A percentile compares a stretch with the other conserved stretches of the same genome.
Evolutionary conservation across 768 basidiomycete species (phyloP).

Genomic region (Heimioporus sp.): DNA sequence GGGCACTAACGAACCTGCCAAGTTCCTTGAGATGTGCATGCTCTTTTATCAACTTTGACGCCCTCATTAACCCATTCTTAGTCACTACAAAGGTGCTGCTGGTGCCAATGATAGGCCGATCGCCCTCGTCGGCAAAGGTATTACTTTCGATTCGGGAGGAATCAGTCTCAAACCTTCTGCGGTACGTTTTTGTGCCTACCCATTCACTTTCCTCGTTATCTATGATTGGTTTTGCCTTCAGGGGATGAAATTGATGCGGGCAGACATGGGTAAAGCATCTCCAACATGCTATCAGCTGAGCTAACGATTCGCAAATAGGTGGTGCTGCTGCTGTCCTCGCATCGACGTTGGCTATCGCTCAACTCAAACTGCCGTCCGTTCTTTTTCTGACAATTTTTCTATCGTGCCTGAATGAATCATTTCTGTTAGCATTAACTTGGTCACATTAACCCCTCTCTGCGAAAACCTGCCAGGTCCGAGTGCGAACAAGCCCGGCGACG

Average conservation of each 20-base stretch:
- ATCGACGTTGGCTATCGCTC: slow-evolving; percentile 74
- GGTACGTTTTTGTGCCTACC: slow-evolving; percentile 37
- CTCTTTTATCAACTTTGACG: background rate
- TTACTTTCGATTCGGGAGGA: slow-evolving; percentile 88
- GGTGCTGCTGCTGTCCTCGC: slow-evolving; percentile 80
- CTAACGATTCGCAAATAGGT: slow-evolving; percentile 34
- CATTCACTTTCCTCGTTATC: background rate
- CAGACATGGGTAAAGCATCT: slow-evolving; percentile 70
- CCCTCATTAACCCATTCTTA: slow-evolving; percentile 23
- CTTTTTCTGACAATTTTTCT: background rate
- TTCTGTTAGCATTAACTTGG: slow-evolving; percentile 62
- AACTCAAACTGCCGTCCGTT: slow-evolving; percentile 74
- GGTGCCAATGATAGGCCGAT: slow-evolving; percentile 56
- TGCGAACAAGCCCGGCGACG: slow-evolving; percentile 76
- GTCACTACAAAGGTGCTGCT: slow-evolving; percentile 79
- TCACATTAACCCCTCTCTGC: slow-evolving; percentile 69
- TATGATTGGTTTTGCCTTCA: slow-evolving; percentile 23
- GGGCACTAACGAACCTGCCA: slow-evolving; percentile 80
- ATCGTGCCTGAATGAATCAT: background rate
- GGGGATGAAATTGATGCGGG: slow-evolving; percentile 85
- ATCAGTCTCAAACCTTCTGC: slow-evolving; percentile 79
- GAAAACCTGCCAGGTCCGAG: slow-evolving; percentile 83
- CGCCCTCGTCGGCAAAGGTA: slow-evolving; percentile 83
- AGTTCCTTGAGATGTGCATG: slow-evolving; percentile 79
- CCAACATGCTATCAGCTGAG: background rate